Evolutionary conservation across 306 rosid genomes (phyloP).

Genomic region (Castanea mollissima): DNA sequence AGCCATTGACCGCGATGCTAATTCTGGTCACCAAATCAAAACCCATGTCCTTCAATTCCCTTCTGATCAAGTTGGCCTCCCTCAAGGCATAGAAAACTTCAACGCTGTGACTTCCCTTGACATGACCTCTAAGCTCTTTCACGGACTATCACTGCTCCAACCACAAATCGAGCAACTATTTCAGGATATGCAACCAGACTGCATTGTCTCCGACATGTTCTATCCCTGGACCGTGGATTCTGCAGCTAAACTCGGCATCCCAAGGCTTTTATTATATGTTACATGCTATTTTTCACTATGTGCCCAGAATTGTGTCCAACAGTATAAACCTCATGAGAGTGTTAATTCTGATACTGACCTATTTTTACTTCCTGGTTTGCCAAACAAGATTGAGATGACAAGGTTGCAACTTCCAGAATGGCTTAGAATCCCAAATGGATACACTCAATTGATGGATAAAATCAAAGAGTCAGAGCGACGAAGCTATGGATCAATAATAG

Average conservation of each 20-base stretch:
- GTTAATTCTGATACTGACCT: conserved; percentile 18
- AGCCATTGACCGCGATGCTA: conserved; percentile 30
- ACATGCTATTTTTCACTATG: conserved; percentile 20
- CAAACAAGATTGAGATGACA: conserved; percentile 32
- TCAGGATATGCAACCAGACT: conserved; percentile 22
- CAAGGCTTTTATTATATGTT: conserved; percentile 29
- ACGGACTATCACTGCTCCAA: conserved; percentile 24
- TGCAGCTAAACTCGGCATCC: conserved; percentile 22
- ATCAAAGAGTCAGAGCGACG: too few relatives aligned
- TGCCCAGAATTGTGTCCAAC: conserved; percentile 15
- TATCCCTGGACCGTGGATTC: conserved; percentile 34
- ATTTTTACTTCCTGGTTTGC: conserved; percentile 30
- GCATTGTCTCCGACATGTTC: conserved; percentile 42
- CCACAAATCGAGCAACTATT: conserved; percentile 18
- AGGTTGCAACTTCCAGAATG: conserved; percentile 33
- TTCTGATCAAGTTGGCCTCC: conserved; percentile 27
- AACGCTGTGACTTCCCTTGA: conserved; percentile 11
- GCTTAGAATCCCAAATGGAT: too few relatives aligned
- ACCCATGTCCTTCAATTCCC: conserved; percentile 32
- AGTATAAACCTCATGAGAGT: conserved; percentile 3
- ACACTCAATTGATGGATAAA: too few relatives aligned
- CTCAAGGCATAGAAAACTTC: conserved; percentile 27
- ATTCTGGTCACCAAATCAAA: conserved; percentile 24
- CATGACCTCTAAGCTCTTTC: conserved; percentile 11
- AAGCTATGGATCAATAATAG: too few relatives aligned